Evolutionary conservation across 2,329 filamentous ascomycete genomes (phyloP).

Genomic region (Cordyceps fumosorosea): DNA sequence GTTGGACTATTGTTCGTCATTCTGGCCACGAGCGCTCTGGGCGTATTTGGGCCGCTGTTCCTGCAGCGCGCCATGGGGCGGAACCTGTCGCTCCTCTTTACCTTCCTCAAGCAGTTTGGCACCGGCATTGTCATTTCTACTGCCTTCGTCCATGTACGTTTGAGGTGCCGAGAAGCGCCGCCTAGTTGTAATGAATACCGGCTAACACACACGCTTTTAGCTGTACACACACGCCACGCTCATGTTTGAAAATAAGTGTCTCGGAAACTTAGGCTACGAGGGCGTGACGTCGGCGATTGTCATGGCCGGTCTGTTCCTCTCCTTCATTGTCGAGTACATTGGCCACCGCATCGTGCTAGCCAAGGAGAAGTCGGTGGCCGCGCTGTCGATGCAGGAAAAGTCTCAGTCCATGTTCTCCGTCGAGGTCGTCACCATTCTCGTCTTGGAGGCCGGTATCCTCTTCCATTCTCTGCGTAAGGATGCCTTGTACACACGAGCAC

Average conservation of each 20-base stretch:
- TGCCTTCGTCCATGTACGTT: constrained; percentile 58
- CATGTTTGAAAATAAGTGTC: constrained; percentile 65
- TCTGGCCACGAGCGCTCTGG: constrained; percentile 59
- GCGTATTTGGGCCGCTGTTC: constrained; percentile 61
- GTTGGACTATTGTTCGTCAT: constrained; percentile 69
- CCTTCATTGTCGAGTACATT: constrained; percentile 64
- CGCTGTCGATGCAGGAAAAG: constrained; percentile 21
- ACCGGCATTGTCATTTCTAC: constrained; percentile 68
- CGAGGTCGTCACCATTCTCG: constrained; percentile 54
- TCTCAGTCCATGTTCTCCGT: constrained; percentile 25
- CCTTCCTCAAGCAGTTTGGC: constrained; percentile 65
- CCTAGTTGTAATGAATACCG: not conserved
- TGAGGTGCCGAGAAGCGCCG: not conserved
- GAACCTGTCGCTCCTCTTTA: constrained; percentile 45
- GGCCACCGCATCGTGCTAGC: constrained; percentile 51
- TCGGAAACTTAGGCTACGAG: constrained; percentile 62
- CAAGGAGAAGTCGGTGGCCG: constrained; percentile 24
- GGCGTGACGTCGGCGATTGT: constrained; percentile 62
- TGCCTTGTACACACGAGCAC: not conserved
- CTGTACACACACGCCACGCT: constrained; percentile 66
- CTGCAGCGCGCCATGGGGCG: constrained; percentile 50
- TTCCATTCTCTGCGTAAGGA: constrained; percentile 64
- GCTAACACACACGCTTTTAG: constrained; percentile 28
- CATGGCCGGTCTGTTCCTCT: constrained; percentile 67
- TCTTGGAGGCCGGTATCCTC: constrained; percentile 67